These are phyloP conservation scores for Salix exigua DNA, from an alignment of 345 rosid genomes.

Conservation along the genomic window DNA sequence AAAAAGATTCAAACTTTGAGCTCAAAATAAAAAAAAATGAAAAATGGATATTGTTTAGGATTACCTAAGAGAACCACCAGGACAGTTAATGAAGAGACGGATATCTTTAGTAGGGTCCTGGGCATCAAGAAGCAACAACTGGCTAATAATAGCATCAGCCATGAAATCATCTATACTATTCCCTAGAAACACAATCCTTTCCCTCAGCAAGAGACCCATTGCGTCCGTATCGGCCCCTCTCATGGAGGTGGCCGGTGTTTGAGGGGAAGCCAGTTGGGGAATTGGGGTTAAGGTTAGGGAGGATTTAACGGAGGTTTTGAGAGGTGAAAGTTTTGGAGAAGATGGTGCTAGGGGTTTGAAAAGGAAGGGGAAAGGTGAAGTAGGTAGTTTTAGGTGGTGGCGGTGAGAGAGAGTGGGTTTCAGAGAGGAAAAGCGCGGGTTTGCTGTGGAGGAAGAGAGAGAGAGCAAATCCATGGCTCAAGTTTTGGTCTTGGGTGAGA, in stretches of 20 bases:
- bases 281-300: constrained; percentile 31
- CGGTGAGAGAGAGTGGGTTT: constrained; percentile 16
- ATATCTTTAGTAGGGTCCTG: constrained; percentile 87
- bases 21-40: background rate
- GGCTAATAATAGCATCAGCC: constrained; percentile 84
- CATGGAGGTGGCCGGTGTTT: constrained; percentile 61
- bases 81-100: constrained; percentile 74
- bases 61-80: constrained; percentile 93
- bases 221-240: constrained; percentile 76
- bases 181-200: constrained; percentile 81
- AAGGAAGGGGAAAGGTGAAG: constrained; percentile 13
- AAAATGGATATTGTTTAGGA: background rate
- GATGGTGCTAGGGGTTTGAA: constrained; percentile 8
- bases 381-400: background rate
- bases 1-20: background rate
- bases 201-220: constrained; percentile 80
- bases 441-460: constrained; percentile 33
- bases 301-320: constrained; percentile 24
- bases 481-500: background rate
- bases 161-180: constrained; percentile 71
- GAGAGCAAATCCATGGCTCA: constrained; percentile 48
- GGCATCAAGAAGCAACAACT: constrained; percentile 80
- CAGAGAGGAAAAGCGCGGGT: constrained; percentile 29
- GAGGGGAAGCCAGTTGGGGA: constrained; percentile 31
- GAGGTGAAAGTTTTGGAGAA: constrained; percentile 23